Evolutionary conservation across 129 eudicot species (phyloP).

Genomic region (Cynara cardunculus): DNA sequence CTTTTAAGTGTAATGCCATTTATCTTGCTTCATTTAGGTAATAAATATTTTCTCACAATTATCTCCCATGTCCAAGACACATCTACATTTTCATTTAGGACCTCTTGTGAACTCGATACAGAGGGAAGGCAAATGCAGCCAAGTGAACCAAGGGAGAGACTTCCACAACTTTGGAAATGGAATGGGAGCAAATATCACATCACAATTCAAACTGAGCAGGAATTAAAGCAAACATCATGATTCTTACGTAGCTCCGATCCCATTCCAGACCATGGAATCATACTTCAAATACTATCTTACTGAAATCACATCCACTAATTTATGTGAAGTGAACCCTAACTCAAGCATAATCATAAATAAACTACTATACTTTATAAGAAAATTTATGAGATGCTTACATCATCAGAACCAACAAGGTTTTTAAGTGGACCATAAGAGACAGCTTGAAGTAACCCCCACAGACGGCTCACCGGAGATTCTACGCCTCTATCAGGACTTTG

Average conservation of each 20-base stretch:
- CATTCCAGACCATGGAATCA: not conserved
- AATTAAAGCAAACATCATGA: not conserved
- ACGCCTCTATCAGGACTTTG: conserved; percentile 23
- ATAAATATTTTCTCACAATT: not conserved
- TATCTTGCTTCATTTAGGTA: not conserved
- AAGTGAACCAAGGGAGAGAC: too few species aligned
- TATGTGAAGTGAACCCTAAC: not conserved
- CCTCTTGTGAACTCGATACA: not conserved
- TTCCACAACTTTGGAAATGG: not conserved
- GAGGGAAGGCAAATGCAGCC: too few species aligned
- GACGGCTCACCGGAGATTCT: conserved; percentile 28
- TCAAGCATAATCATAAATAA: not conserved
- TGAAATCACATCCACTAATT: not conserved
- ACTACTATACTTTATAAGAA: not conserved
- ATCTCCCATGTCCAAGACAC: not conserved
- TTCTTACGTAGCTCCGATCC: not conserved
- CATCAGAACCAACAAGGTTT: conserved; percentile 49
- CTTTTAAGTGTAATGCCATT: not conserved
- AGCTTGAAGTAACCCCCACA: conserved; percentile 26
- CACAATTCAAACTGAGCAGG: conserved; percentile 3
- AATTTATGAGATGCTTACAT: conserved; percentile 40
- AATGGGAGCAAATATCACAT: not conserved
- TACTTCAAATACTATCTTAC: not conserved
- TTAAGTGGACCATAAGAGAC: conserved; percentile 48
- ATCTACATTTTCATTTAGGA: not conserved